Evolutionary conservation across 1,284 basidiomycete species (phyloP).

Genomic region (Microbotryum silenes-acaulis): DNA sequence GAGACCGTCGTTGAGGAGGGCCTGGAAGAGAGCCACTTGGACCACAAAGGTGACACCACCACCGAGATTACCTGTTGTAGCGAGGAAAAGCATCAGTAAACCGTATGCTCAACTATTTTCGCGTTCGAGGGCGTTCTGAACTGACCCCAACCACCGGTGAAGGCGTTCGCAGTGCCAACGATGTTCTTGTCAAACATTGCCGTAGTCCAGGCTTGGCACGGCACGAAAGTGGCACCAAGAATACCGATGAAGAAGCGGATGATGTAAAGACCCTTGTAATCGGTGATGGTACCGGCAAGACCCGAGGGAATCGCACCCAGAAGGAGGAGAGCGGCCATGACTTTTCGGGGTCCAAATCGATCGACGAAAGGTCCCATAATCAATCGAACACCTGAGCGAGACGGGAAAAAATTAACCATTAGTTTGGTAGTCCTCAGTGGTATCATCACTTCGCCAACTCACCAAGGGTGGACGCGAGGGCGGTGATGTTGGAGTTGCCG

Average conservation of each 20-base stretch:
- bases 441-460: constrained; percentile 27
- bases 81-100: constrained; percentile 40
- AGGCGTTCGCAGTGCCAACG: constrained; percentile 46
- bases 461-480: constrained; percentile 46
- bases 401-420: constrained; percentile 29
- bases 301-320: constrained; percentile 59
- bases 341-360: constrained; percentile 46
- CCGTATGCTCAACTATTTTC: not conserved
- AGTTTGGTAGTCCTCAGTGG: too few relatives aligned
- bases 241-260: constrained; percentile 48
- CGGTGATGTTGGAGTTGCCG: constrained; percentile 54
- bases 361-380: constrained; percentile 54
- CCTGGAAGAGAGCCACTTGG: constrained; percentile 52
- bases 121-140: not conserved
- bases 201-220: constrained; percentile 49
- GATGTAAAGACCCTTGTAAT: constrained; percentile 47
- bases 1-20: constrained; percentile 45
- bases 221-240: constrained; percentile 47
- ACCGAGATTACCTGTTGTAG: constrained; percentile 51
- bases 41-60: constrained; percentile 52
- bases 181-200: constrained; percentile 54
- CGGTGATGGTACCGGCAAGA: constrained; percentile 51
- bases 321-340: constrained; percentile 55
- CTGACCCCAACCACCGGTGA: constrained; percentile 26
- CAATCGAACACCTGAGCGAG: constrained; percentile 45